Evolutionary conservation across 2,329 filamentous ascomycete genomes (phyloP), one percentile per base, ranked within the genome.

Genomic region (Neonectria ditissima): DNA sequence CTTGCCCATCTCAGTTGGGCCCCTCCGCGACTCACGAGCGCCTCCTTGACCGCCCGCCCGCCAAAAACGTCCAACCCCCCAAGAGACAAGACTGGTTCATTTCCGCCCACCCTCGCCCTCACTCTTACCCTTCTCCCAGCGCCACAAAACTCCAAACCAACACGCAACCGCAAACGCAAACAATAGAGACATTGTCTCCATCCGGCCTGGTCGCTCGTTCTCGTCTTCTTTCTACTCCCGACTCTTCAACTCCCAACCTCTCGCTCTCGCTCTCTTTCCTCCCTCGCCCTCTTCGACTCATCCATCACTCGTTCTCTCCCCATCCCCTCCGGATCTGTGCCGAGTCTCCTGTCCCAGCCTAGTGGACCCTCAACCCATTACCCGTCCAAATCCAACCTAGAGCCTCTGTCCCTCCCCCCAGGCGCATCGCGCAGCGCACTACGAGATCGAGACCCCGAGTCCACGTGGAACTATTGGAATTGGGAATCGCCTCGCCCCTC

Each of bases 351-450:
- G 34, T 22, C 54, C 51, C 14, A 53, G 32, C 51, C 45, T 18
- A 20, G 70, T 73, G 70, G 70, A 73, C 60, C 70, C 57, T 60
- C 50, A 53, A 59, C n/a, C n/a, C n/a, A n/a, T n/a, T n/a, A n/a
- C n/a, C n/a, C n/a, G n/a, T n/a, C n/a, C n/a, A n/a, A 26, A 26
- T 6, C 61, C 50, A 14, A 55, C 37, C 37, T 13, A 18, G 37
- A 59, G 26, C 65, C 13, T 54, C 63, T 59, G n/a, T n/a, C n/a
- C n/a, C n/a, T n/a, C n/a, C n/a, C 50, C 63, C n/a, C 37, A 41
- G 37, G 8, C 37, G 37, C 14, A 50, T 66, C 66, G 60, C 65
- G 52, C 67, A 37, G 16, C 59, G 67, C 66, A 44, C 56, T 56
- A 55, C 61, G 45, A 59, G 52, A 65, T 73, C 61, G 47, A 68